These are phyloP conservation scores for Solanum chaucha DNA, from an alignment of 257 asterid genomes.

Conservation along the genomic window DNA sequence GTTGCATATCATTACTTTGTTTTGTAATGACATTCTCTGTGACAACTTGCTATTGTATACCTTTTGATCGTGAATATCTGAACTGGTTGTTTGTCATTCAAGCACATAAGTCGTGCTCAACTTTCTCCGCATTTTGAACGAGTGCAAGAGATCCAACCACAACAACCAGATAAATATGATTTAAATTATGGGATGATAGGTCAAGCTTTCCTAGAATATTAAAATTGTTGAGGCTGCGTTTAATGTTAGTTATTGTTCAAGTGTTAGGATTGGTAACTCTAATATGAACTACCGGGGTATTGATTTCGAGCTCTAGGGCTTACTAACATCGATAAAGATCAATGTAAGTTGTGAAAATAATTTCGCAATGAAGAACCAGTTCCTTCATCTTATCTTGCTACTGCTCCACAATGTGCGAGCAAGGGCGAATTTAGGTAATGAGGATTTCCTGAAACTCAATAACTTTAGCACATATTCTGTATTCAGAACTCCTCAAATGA, in stretches of 20 bases:
- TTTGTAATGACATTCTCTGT: not conserved
- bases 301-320: not conserved
- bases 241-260: not conserved
- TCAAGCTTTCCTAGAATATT: no score
- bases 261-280: not conserved
- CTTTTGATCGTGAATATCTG: not conserved
- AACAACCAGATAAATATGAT: no score
- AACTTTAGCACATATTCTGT: not conserved
- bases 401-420: not conserved
- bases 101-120: not conserved
- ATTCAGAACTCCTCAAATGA: not conserved
- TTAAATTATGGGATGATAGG: no score
- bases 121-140: not conserved
- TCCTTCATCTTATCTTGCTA: not conserved
- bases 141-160: no score
- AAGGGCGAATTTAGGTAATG: no score
- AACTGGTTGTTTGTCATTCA: not conserved
- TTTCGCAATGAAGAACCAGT: not conserved
- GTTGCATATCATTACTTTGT: not conserved
- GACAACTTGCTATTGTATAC: not conserved
- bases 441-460: rapidly evolving
- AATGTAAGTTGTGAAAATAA: not conserved
- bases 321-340: no score
- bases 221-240: no score
- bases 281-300: rapidly evolving